A percentile compares a stretch with the other conserved stretches of the same genome.
phyloP scores from a whole-genome alignment of 2,329 filamentous ascomycete species.

The Graphiopsis chlorocephala region DNA sequence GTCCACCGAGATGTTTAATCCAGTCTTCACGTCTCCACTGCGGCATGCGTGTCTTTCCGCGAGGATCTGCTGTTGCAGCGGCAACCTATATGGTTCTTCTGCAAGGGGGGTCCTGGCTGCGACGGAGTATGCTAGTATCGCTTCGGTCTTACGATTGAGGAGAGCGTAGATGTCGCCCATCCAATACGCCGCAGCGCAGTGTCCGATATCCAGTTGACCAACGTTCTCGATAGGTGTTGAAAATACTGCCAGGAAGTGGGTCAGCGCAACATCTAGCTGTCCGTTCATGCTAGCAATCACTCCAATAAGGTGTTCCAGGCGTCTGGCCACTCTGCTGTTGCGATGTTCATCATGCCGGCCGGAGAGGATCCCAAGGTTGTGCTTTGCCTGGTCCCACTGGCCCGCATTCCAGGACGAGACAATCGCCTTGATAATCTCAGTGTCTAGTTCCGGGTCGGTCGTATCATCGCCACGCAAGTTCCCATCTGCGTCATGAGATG shows the following conservation, averaged over 20 bases:
- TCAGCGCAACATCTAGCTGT: constrained; percentile 20
- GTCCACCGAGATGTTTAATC: constrained; percentile 9
- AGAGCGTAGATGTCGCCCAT: constrained; percentile 26
- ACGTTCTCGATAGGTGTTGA: constrained; percentile 17
- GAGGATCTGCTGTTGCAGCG: constrained; percentile 15
- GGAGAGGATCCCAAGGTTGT: constrained; percentile 12
- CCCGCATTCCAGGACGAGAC: constrained; percentile 20
- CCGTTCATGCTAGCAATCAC: constrained; percentile 26
- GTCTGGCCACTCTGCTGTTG: constrained; percentile 6
- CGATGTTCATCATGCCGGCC: background rate
- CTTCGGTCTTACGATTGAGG: constrained; percentile 23
- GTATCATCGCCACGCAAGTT: background rate
- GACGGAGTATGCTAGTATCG: constrained; percentile 24
- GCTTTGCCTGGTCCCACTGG: constrained; percentile 20
- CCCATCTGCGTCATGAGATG: background rate
- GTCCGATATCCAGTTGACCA: constrained; percentile 23
- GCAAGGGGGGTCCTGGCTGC: constrained; percentile 17
- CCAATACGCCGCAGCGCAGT: constrained; percentile 29
- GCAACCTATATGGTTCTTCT: background rate
- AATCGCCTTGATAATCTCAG: constrained; percentile 17
- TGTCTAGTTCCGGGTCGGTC: background rate
- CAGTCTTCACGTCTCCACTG: background rate
- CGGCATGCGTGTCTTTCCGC: constrained; percentile 18
- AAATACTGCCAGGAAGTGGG: constrained; percentile 22
- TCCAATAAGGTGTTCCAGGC: constrained; percentile 23